Conservation (phyloP, 805 yeast species). For the Phaffomyces opuntiae region DNA sequence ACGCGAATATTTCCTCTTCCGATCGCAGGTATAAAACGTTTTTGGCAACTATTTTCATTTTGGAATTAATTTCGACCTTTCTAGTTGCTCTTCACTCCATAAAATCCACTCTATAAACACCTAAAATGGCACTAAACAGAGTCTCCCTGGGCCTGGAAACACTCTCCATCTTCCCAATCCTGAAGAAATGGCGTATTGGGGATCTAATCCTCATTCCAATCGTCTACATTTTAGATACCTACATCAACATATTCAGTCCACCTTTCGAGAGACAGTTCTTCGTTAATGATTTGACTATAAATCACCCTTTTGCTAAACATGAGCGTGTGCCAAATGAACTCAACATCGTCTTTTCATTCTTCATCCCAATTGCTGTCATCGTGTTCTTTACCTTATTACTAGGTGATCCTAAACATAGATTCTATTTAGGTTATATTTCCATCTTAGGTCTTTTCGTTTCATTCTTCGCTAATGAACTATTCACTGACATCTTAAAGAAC, state of each 20-base stretch:
- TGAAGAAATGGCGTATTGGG: constrained; percentile 33
- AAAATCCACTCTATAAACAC: not conserved
- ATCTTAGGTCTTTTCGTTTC: constrained; percentile 59
- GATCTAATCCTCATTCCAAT: constrained; percentile 28
- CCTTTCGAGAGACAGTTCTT: constrained; percentile 80
- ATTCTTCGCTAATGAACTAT: constrained; percentile 48
- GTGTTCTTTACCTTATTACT: constrained; percentile 24
- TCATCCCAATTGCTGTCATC: constrained; percentile 42
- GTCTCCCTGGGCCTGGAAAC: constrained; percentile 20
- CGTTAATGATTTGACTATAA: constrained; percentile 66
- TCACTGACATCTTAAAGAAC: constrained; percentile 72
- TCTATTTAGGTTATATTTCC: constrained; percentile 57
- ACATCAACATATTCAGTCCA: constrained; percentile 26
- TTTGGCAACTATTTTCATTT: not conserved
- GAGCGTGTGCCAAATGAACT: constrained; percentile 61
- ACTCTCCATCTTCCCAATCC: constrained; percentile 14
- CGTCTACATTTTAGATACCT: constrained; percentile 25
- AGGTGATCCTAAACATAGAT: constrained; percentile 42
- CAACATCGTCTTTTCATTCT: constrained; percentile 46
- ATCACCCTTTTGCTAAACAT: constrained; percentile 71
- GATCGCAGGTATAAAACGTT: not conserved
- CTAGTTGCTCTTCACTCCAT: not conserved
- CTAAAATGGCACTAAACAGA: constrained; percentile 22
- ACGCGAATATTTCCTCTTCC: not conserved
- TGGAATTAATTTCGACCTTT: not conserved